A percentile compares a stretch with the other conserved stretches of the same genome.
Evolutionary conservation across 2,329 filamentous ascomycete species (phyloP).

Genomic region (Phoma sp.): DNA sequence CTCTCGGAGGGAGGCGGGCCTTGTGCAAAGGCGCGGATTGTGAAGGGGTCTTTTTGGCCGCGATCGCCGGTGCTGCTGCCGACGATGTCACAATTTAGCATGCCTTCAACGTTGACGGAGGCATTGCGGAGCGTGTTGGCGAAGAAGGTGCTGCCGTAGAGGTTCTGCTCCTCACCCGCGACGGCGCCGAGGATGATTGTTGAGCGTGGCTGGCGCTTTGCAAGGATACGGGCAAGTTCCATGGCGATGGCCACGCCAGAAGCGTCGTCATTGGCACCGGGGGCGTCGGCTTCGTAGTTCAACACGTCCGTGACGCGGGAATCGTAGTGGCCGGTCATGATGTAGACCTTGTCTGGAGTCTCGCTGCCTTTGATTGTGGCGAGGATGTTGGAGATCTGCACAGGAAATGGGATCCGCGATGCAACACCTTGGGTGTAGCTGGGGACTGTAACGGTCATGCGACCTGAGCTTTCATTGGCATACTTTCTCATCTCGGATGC

Average conservation of each 20-base stretch:
- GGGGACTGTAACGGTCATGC: slow-evolving; percentile 59
- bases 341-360: slow-evolving; percentile 59
- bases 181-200: slow-evolving; percentile 66
- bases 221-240: slow-evolving; percentile 63
- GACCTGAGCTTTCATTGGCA: slow-evolving; percentile 58
- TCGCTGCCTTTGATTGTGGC: slow-evolving; percentile 58
- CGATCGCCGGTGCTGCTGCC: slow-evolving; percentile 59
- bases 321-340: slow-evolving; percentile 56
- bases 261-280: slow-evolving; percentile 66
- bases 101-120: slow-evolving; percentile 63
- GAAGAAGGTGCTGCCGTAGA: slow-evolving; percentile 61
- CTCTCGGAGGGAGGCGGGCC: slow-evolving; percentile 57
- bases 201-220: slow-evolving; percentile 56
- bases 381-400: slow-evolving; percentile 61
- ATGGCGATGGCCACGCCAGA: slow-evolving; percentile 63
- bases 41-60: slow-evolving; percentile 57
- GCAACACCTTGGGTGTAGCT: slow-evolving; percentile 61
- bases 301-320: slow-evolving; percentile 59
- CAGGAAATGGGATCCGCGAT: slow-evolving; percentile 58
- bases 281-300: slow-evolving; percentile 61
- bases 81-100: slow-evolving; percentile 66
- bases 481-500: slow-evolving; percentile 58
- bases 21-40: slow-evolving; percentile 64
- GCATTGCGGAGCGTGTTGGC: slow-evolving; percentile 62
- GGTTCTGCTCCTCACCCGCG: slow-evolving; percentile 65